Conservation (phyloP, 2,329 filamentous ascomycete genomes). For the Apiospora hydei region DNA sequence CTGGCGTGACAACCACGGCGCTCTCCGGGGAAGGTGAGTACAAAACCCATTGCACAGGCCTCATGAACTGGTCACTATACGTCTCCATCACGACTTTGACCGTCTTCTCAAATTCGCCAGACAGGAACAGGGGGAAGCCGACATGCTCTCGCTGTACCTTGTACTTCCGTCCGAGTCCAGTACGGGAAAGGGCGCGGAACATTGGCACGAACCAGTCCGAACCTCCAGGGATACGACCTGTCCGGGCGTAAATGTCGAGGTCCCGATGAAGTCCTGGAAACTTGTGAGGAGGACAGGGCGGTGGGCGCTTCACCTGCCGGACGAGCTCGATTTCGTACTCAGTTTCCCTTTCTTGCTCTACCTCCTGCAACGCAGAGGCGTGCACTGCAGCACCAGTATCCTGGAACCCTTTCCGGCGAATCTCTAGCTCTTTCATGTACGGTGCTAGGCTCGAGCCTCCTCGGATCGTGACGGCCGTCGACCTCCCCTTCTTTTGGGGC, state of each 20-base stretch:
- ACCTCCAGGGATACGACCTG: conserved; percentile 49
- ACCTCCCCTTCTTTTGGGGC: conserved; percentile 31
- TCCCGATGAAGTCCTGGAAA: conserved; percentile 57
- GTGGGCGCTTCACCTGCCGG: conserved; percentile 59
- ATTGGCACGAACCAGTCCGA: conserved; percentile 49
- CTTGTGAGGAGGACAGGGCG: conserved; percentile 45
- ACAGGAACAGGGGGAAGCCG: conserved; percentile 45
- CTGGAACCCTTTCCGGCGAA: conserved; percentile 39
- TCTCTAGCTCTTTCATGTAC: conserved; percentile 44
- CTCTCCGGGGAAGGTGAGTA: conserved; percentile 54
- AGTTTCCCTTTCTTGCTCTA: conserved; percentile 65
- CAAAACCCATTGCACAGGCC: conserved; percentile 67
- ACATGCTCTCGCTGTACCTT: conserved; percentile 33
- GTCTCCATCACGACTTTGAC: conserved; percentile 42
- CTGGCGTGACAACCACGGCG: conserved; percentile 65
- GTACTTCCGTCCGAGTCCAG: conserved; percentile 45
- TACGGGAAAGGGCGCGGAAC: conserved; percentile 49
- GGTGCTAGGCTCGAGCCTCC: conserved; percentile 32
- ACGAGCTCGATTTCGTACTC: conserved; percentile 65
- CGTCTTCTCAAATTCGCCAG: conserved; percentile 56
- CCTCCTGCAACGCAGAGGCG: conserved; percentile 64
- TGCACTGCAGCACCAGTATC: conserved; percentile 52
- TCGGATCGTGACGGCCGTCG: conserved; percentile 34
- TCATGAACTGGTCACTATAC: conserved; percentile 45
- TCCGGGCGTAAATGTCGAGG: conserved; percentile 53